Base-by-base conservation (phyloP, 257 asterid genomes). In the Plantago elongata region DNA sequence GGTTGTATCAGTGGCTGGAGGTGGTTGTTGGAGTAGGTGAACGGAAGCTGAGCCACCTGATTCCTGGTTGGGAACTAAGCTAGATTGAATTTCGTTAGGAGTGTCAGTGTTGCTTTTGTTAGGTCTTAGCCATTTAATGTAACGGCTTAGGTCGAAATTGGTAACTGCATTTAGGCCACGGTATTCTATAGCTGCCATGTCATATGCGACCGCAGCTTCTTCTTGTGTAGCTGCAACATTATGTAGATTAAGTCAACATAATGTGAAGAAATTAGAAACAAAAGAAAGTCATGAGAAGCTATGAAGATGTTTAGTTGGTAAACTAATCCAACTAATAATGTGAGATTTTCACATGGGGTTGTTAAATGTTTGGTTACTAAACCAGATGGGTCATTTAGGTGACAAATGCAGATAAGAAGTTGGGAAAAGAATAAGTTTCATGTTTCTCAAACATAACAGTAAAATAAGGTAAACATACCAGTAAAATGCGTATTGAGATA, bases 111-210 rank as follows among this genome's bases (percentile, higher is more conserved):
- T 46, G 57, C 68, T 60, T 40, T 66, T 45, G 60, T 44, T 82
- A 38, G 95, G 93, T 63, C 77, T 75, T 38, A 88, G 69, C 93
- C 96, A 85, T 78, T 88, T 88, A 56, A 88, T 88, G 80, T 88
- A 88, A 47, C 93, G 90, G 43, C 95, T 85, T 0, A 88, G 88
- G 18, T 88, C 95, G 18, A 88, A 88, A 51, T 88, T 88, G 14
- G 96, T 88, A 62, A 88, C 96, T 0, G 95, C 96, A 5, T 85
- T 81, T 11, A 85, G 80, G 12, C 96, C 96, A 65, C 96, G 88
- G 38, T 85, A 88, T 45, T 88, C 96, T 5, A 85, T 85, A 3
- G 96, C 96, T 37, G 96, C 96, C 93, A 83, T 84, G 72, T 88
- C 96, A 45, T 88, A 88, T 17, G 95, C 96, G 7, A 86, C 68